Evolutionary conservation across 2,329 filamentous ascomycete species (phyloP).

Genomic region (Thermomyces lanuginosus): DNA sequence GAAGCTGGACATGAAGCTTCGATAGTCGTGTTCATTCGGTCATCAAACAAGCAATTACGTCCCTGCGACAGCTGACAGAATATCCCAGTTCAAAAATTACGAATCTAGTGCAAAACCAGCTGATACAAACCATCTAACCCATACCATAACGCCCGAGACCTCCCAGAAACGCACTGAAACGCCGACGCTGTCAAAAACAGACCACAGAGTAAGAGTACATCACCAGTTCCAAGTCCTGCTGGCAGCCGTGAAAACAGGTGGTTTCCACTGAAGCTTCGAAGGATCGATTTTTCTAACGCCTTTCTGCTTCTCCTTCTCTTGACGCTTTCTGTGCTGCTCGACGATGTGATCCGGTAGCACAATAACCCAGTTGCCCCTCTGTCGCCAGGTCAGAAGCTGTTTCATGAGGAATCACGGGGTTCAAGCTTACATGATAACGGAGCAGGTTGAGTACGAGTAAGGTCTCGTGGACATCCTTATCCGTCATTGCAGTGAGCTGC

Average conservation of each 20-base stretch:
- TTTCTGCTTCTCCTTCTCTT: constrained; percentile 67
- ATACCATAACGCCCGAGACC: too few species aligned
- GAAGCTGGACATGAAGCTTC: too few species aligned
- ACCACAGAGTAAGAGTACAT: constrained; percentile 4
- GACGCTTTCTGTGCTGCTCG: constrained; percentile 48
- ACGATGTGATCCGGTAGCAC: constrained; percentile 76
- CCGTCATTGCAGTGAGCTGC: constrained; percentile 75
- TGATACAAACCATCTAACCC: too few species aligned
- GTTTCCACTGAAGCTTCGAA: constrained; percentile 77
- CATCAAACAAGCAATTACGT: too few species aligned
- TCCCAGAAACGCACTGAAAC: too few species aligned
- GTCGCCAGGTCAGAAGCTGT: too few species aligned
- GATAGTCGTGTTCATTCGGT: too few species aligned
- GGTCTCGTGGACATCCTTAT: constrained; percentile 88
- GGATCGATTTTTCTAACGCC: constrained; percentile 59
- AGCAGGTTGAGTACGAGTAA: constrained; percentile 89
- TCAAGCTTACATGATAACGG: constrained; percentile 51
- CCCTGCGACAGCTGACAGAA: too few species aligned
- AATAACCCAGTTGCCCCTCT: constrained; percentile 89
- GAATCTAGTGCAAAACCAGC: too few species aligned
- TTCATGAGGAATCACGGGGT: too few species aligned
- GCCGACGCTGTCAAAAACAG: constrained; percentile 1
- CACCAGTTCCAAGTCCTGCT: constrained; percentile 93
- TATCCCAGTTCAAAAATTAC: too few species aligned
- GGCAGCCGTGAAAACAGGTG: constrained; percentile 80